Base-by-base conservation (phyloP, 495 filamentous ascomycete genomes). In the Trichoderma gamsii region DNA sequence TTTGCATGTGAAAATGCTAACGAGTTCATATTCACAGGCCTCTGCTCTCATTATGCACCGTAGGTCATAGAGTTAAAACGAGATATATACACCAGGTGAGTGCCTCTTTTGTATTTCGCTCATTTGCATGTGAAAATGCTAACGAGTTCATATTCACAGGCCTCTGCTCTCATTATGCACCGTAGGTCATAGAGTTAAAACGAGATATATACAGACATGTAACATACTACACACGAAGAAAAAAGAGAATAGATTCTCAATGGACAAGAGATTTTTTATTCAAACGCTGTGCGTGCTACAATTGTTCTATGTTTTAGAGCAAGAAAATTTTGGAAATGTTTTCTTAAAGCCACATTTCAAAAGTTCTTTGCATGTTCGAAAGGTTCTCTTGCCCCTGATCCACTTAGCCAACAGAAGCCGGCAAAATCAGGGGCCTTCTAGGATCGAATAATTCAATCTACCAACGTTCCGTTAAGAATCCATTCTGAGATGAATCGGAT, bases 71-170 rank as follows among this genome's bases (percentile, higher is more conserved):
- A n/a, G n/a, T n/a, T n/a, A n/a, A n/a, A n/a, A n/a, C n/a, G n/a
- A n/a, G n/a, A n/a, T n/a, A n/a, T n/a, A n/a, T n/a, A n/a, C 95
- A 99, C 74, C 93, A 97, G 83, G 92, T 73, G 65, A 69, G 76
- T 68, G 1, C 16, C 23, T 12, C 18, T 32, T 5, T 38, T 5
- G 11, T 7, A 11, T 9, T 52, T 4, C 29, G 29, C 29, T 29
- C 1, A 29, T 29, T 4, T 29, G 29, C 29, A 4, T 29, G 29
- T 29, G 4, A 29, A 29, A 29, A 29, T 16, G 41, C 63, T 41
- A 18, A 65, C 63, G 8, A 21, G 29, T 43, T 4, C 29, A 29
- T 29, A 4, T 7, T 29, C 23, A 65, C 29, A 65, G 35, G 63
- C 35, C 4, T 41, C 63, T 65, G 41, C 41, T 65, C 41, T 44